These are phyloP conservation scores for Termitomyces sp. DNA, from an alignment of 768 basidiomycete species.

Conservation along the genomic window DNA sequence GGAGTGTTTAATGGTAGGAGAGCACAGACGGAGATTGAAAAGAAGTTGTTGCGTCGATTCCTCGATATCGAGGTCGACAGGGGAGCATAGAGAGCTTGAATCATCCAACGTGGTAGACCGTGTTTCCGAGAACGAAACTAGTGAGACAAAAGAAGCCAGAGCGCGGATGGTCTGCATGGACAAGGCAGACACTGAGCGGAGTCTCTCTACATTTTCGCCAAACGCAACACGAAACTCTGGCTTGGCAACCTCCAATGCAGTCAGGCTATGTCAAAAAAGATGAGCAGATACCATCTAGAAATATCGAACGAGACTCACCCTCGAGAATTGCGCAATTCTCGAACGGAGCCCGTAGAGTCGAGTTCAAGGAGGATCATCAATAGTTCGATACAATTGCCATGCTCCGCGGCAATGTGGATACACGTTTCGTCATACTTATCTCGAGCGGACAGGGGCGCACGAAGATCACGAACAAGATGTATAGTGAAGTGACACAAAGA, in stretches of 20 bases:
- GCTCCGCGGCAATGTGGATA: constrained; percentile 75
- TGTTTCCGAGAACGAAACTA: constrained; percentile 41
- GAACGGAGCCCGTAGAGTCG: constrained; percentile 50
- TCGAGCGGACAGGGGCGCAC: constrained; percentile 60
- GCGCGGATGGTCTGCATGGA: constrained; percentile 54
- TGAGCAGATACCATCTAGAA: constrained; percentile 2
- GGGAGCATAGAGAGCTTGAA: constrained; percentile 30
- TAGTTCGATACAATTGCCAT: constrained; percentile 60
- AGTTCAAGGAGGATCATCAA: constrained; percentile 61
- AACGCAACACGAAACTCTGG: constrained; percentile 64
- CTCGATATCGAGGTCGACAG: constrained; percentile 40
- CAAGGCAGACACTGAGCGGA: constrained; percentile 48
- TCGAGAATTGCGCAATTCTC: constrained; percentile 61
- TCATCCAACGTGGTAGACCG: constrained; percentile 20
- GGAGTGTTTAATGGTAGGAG: constrained; percentile 33
- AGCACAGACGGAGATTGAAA: constrained; percentile 48
- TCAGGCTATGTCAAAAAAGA: constrained; percentile 41
- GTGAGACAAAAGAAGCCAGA: constrained; percentile 42
- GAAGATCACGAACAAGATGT: constrained; percentile 67
- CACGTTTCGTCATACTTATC: constrained; percentile 72
- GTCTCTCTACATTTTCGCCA: constrained; percentile 39
- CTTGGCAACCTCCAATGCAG: constrained; percentile 62
- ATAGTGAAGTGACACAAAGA: constrained; percentile 53
- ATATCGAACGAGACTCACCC: constrained; percentile 43
- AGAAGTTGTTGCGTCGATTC: constrained; percentile 43